These are phyloP conservation scores for Ogataea zsoltii DNA, from an alignment of 805 yeast species.

Conservation along the genomic window DNA sequence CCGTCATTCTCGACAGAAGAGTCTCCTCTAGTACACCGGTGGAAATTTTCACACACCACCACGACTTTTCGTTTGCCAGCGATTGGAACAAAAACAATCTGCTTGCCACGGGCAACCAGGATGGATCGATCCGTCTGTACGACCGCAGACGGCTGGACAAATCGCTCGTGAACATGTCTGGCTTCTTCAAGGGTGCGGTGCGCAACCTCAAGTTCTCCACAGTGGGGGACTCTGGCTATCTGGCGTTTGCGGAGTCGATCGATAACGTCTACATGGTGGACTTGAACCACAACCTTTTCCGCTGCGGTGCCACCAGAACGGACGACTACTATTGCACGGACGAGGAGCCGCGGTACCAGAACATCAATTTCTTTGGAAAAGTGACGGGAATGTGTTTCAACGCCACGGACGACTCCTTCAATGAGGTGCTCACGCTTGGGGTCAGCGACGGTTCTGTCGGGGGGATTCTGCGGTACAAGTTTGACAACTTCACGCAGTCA, in stretches of 20 bases:
- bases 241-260: constrained; percentile 59
- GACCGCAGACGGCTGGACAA: constrained; percentile 42
- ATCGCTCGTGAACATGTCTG: constrained; percentile 18
- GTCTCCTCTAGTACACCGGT: constrained; percentile 3
- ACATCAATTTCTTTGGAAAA: constrained; percentile 57
- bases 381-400: constrained; percentile 55
- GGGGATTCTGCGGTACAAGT: constrained; percentile 52
- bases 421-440: constrained; percentile 53
- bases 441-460: constrained; percentile 57
- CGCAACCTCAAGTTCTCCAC: constrained; percentile 52
- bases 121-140: constrained; percentile 54
- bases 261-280: constrained; percentile 57
- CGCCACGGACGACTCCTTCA: constrained; percentile 40
- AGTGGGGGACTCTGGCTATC: constrained; percentile 41
- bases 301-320: neutral
- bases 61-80: constrained; percentile 58
- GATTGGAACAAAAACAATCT: constrained; percentile 51
- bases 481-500: constrained; percentile 17
- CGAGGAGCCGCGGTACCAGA: constrained; percentile 36
- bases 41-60: constrained; percentile 42
- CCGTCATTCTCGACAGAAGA: constrained; percentile 48
- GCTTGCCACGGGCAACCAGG: constrained; percentile 61
- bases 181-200: constrained; percentile 44
- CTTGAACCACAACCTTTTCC: constrained; percentile 19
- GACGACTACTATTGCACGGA: constrained; percentile 3